A percentile compares a stretch with the other conserved stretches of the same genome.
phyloP scores from a whole-genome alignment of 352 stramenopile genomes.

The Phytophthora pluvialis region DNA sequence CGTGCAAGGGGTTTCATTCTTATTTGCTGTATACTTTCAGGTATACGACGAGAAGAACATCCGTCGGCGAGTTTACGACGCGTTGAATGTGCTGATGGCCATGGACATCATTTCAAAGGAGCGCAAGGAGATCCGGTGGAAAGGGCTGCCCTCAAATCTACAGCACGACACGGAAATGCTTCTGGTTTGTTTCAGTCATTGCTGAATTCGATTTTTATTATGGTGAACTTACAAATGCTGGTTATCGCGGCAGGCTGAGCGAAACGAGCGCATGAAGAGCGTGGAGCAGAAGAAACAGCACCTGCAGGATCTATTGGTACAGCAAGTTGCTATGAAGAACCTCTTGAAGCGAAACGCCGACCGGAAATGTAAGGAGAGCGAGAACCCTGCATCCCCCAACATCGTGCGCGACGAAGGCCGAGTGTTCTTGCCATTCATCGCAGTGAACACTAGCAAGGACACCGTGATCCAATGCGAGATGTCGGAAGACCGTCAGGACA shows the following conservation, averaged over 20 bases:
- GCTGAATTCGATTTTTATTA: not conserved
- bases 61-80: constrained; percentile 96
- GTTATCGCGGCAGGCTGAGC: constrained; percentile 53
- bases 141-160: constrained; percentile 78
- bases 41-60: constrained; percentile 97
- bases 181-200: constrained; percentile 46
- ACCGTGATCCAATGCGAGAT: constrained; percentile 98
- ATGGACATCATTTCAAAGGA: constrained; percentile 99
- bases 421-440: constrained; percentile 97
- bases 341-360: constrained; percentile 89
- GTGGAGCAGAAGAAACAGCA: constrained; percentile 91
- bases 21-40: constrained; percentile 30
- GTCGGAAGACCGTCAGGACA: constrained; percentile 93
- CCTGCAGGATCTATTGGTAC: constrained; percentile 92
- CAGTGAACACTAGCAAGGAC: constrained; percentile 95
- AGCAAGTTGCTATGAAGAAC: constrained; percentile 96
- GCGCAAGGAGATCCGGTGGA: constrained; percentile 93
- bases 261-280: constrained; percentile 79
- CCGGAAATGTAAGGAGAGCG: constrained; percentile 53
- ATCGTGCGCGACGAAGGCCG: constrained; percentile 70
- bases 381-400: constrained; percentile 32
- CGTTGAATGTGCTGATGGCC: constrained; percentile 97
- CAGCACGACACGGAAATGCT: constrained; percentile 91
- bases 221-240: constrained; percentile 3
- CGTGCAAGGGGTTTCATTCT: not conserved